A percentile compares a stretch with the other conserved stretches of the same genome.
phyloP scores from a whole-genome alignment of 1,284 basidiomycete genomes.

The Schizophyllum commune region DNA sequence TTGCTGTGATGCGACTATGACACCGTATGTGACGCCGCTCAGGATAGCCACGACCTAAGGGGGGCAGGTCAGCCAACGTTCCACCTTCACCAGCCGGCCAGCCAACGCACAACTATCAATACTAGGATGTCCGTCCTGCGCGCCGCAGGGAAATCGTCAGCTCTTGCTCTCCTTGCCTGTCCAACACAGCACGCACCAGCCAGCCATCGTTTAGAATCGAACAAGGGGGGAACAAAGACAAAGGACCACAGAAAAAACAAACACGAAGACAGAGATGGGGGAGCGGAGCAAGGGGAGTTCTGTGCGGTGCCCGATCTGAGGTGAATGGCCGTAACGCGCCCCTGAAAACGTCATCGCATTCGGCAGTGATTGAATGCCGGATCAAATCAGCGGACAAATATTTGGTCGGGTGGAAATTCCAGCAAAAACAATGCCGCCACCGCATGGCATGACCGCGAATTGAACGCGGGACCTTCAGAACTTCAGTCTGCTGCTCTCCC shows the following conservation, averaged over 20 bases:
- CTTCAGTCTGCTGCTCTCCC: not conserved
- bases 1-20: constrained; percentile 26
- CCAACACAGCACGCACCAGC: not conserved
- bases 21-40: constrained; percentile 33
- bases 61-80: not conserved
- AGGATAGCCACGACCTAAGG: constrained; percentile 36
- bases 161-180: too few species aligned
- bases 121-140: not conserved
- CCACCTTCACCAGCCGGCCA: not conserved
- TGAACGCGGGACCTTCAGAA: not conserved
- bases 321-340: not conserved
- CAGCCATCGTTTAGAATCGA: not conserved
- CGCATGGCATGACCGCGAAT: not conserved
- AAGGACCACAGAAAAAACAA: too few species aligned
- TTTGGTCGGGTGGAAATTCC: not conserved
- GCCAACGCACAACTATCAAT: not conserved
- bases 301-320: not conserved
- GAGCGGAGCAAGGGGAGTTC: not conserved
- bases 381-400: not conserved
- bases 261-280: not conserved
- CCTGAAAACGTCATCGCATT: not conserved
- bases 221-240: not conserved
- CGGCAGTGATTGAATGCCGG: not conserved
- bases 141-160: not conserved
- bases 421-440: not conserved